Evolutionary conservation across 306 rosid genomes (phyloP), one percentile per base, ranked within the genome.

Genomic region (Sesbania bispinosa): DNA sequence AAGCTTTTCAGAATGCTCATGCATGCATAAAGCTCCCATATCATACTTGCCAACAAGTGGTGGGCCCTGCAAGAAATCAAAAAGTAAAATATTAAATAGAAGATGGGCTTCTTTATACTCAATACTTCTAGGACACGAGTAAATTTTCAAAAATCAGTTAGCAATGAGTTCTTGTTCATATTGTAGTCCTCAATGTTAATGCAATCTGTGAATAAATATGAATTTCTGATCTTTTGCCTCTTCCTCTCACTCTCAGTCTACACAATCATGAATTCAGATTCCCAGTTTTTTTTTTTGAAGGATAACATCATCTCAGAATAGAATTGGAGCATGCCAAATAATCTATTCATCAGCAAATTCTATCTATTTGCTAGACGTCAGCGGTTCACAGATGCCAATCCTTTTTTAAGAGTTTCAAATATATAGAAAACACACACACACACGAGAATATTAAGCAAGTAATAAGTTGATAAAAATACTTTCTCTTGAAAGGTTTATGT

Each of bases 1-100:
- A 83, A 92, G 97, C 80, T 85, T 86, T 78, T 92, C 96, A 73
- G 96, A 92, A 79, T 89, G 97, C 80, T 92, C 94, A 84, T 80
- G 96, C 79, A 90, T 63, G 80, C 97, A 92, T 65, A 92, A 74
- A 46, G 96, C 97, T 73, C 96, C 97, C 97, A 92, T 92, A 78
- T 92, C 97, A 83, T 84, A 87, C 85, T 74, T 92, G 71, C 94
- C 96, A 76, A 78, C 80, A 70, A 84, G 93, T 10, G 97, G 96
- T 50, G 97, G 97, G 39, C 97, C 97, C 97, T 92, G 79, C 29
- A 81, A 71, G 69, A 86, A 67, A 75, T 75, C 32, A 72, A 52
- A 42, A 71, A 46, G 18, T 7, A 54, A 52, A n/a, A 46, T 35
- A 38, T 20, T 0, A 39, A 20, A 59, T 38, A 50, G 53, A 26